A percentile compares a stretch with the other conserved stretches of the same genome.
These are phyloP conservation scores for Xanthoconium stramineum DNA, from an alignment of 768 basidiomycete genomes.

Conservation along the genomic window DNA sequence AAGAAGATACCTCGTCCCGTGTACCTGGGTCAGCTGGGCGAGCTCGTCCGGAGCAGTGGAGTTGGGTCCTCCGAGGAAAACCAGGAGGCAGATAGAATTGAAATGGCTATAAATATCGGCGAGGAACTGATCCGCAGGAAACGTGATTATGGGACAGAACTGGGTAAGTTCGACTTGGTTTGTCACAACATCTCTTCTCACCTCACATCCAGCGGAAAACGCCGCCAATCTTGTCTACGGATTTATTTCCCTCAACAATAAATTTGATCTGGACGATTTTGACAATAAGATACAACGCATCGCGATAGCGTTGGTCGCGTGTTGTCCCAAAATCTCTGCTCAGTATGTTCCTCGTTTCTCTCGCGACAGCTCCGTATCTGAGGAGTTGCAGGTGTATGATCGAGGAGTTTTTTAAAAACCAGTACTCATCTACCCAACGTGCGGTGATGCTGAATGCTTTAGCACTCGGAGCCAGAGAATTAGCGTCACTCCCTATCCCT, in stretches of 20 bases:
- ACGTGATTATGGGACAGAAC: slow-evolving; percentile 78
- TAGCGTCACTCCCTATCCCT: slow-evolving; percentile 49
- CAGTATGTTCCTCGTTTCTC: slow-evolving; percentile 53
- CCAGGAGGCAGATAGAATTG: slow-evolving; percentile 70
- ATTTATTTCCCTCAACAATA: slow-evolving; percentile 73
- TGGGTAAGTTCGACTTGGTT: slow-evolving; percentile 47
- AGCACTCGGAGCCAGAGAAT: slow-evolving; percentile 81
- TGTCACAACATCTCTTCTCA: slow-evolving; percentile 6
- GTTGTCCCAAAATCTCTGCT: slow-evolving; percentile 72
- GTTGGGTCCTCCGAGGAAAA: slow-evolving; percentile 51
- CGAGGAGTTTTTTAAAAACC: slow-evolving; percentile 92
- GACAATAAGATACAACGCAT: slow-evolving; percentile 71
- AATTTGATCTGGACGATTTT: slow-evolving; percentile 81
- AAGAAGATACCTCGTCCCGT: slow-evolving; percentile 81
- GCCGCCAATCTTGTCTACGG: slow-evolving; percentile 76
- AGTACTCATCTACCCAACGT: slow-evolving; percentile 86
- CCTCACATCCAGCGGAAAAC: slow-evolving; percentile 70
- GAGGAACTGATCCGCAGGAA: slow-evolving; percentile 86
- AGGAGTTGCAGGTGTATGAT: slow-evolving; percentile 59
- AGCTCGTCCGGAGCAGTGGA: slow-evolving; percentile 64
- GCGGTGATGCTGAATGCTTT: slow-evolving; percentile 83
- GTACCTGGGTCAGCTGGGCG: slow-evolving; percentile 82
- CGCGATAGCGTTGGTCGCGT: slow-evolving; percentile 75
- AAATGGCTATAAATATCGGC: slow-evolving; percentile 75
- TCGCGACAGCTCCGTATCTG: not conserved